Conservation (phyloP, 2,329 filamentous ascomycete genomes). For the Pseudocercospora vitis region DNA sequence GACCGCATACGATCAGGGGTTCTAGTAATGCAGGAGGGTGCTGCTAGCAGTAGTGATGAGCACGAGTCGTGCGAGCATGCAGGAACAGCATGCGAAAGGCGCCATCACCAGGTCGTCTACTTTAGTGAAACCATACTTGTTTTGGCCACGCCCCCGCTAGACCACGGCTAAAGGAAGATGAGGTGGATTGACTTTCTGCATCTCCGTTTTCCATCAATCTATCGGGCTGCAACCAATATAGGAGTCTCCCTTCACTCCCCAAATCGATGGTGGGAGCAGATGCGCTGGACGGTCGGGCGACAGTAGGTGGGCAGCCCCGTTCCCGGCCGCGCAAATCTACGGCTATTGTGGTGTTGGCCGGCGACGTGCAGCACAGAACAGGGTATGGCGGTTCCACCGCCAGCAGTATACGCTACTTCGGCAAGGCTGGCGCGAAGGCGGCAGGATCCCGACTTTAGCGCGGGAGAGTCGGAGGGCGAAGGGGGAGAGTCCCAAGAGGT, state of each 20-base stretch:
- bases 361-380: neutral
- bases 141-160: neutral
- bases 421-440: conserved; percentile 5
- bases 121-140: conserved; percentile 1
- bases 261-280: neutral
- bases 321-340: neutral
- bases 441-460: conserved; percentile 9
- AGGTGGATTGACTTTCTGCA: neutral
- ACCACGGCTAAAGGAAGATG: neutral
- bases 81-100: neutral
- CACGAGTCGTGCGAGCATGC: neutral
- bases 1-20: too few relatives aligned
- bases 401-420: conserved; percentile 4
- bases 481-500: neutral
- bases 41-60: neutral
- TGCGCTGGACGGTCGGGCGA: neutral
- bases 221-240: neutral
- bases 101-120: too few relatives aligned
- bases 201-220: conserved; percentile 2
- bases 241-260: neutral
- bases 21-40: too few relatives aligned
- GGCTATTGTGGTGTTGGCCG: neutral
- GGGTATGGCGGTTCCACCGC: conserved; percentile 1
- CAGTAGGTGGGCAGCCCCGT: neutral
- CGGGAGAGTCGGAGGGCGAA: neutral